Base-by-base conservation (phyloP, 148 eudicot species). In the Persicaria tinctoria region DNA sequence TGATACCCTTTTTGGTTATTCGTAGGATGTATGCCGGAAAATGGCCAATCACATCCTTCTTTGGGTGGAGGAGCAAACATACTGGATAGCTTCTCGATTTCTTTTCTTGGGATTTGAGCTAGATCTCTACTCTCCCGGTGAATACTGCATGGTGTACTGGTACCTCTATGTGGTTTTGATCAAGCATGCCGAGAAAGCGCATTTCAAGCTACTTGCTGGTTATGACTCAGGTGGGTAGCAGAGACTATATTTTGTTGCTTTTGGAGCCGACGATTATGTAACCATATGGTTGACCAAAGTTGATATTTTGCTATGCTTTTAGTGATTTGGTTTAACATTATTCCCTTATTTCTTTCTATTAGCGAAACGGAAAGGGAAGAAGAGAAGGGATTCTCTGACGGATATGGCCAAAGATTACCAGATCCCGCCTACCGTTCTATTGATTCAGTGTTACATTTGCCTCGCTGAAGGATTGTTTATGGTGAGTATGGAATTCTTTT, bases 141-240 rank as follows among this genome's bases (percentile, higher is more conserved):
- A 95, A 80, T 95, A 89, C 78, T 95, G 98, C 91, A 95, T 95
- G 98, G 98, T 92, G 14, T 92, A 95, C 83, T 95, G 98, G 98
- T 92, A 95, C 84, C 83, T 89, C 32, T 92, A 90, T 80, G 87
- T 90, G 73, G 82, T 90, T 74, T 79, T 84, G 79, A 82, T 92
- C 84, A 95, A 90, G 86, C 97, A 92, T 79, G 96, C 92, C 4
- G 98, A 95, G 86, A 95, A 89, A 84, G 85, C 90, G 53, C 98
- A 95, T 78, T 80, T 90, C 75, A 95, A 86, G 83, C 76, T 83
- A 77, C 78, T 87, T 75, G 81, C 89, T 60, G 82, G 83, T 73
- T 79, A 78, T 72, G 93, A 90, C 56, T 84, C 79, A 47, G 85
- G 98, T 95, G 79, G 87, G 93, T 78, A 50, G 51, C 54, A 1